A percentile compares a stretch with the other conserved stretches of the same genome.
Evolutionary conservation across 306 rosid species (phyloP).

Genomic region (Gastrolobium villosum): DNA sequence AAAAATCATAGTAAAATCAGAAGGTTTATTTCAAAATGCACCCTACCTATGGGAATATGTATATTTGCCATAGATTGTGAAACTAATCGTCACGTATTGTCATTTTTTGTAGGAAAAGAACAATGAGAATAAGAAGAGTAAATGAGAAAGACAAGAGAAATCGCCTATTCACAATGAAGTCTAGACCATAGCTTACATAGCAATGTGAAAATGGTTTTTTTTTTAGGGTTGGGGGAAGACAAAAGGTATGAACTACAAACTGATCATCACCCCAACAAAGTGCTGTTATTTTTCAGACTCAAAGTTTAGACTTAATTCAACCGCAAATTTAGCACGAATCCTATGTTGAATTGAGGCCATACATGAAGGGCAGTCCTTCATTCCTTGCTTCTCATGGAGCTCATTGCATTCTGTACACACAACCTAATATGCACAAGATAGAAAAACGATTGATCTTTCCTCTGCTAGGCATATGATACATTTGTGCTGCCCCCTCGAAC

Average conservation of each 20-base stretch:
- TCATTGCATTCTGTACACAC: constrained; percentile 70
- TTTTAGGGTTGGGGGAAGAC: no score
- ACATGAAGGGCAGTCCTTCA: constrained; percentile 83
- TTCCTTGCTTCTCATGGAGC: constrained; percentile 73
- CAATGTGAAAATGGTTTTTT: no score
- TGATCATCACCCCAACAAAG: no score
- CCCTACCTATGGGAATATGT: constrained; percentile 39
- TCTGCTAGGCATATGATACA: constrained; percentile 81
- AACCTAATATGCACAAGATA: constrained; percentile 78
- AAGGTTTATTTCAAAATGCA: constrained; percentile 35
- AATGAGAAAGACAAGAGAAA: constrained; percentile 33
- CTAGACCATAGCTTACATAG: no score
- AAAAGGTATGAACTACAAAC: no score
- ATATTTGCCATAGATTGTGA: constrained; percentile 25
- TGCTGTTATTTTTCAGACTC: no score
- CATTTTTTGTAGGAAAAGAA: constrained; percentile 38
- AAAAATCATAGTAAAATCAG: constrained; percentile 10
- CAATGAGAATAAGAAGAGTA: constrained; percentile 12
- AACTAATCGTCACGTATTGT: constrained; percentile 32
- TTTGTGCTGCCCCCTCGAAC: constrained; percentile 66
- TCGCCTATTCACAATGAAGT: no score
- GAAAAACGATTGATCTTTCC: constrained; percentile 69
- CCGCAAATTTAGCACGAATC: constrained; percentile 58
- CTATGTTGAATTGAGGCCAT: constrained; percentile 61
- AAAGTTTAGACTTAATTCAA: not conserved